These are phyloP conservation scores for Hordeum pubiflorum DNA, from an alignment of 202 grass and related monocot genomes.

Conservation along the genomic window DNA sequence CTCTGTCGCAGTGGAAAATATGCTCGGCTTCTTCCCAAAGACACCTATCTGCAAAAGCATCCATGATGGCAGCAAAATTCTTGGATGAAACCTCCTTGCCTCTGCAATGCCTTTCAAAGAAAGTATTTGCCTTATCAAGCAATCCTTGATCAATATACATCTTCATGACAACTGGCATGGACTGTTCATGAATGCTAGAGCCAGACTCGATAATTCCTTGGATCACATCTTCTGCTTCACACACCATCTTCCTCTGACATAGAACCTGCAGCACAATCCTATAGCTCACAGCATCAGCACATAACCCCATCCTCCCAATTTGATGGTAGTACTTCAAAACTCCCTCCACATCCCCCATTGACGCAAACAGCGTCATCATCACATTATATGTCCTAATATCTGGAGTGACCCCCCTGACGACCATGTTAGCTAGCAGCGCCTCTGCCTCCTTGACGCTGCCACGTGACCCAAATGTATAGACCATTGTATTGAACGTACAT, in stretches of 20 bases:
- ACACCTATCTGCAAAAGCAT: constrained; percentile 49
- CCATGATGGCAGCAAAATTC: constrained; percentile 53
- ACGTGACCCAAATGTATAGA: constrained; percentile 36
- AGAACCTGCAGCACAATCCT: constrained; percentile 53
- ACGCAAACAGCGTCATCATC: constrained; percentile 51
- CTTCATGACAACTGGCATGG: constrained; percentile 54
- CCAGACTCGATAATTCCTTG: constrained; percentile 29
- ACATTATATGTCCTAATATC: constrained; percentile 63
- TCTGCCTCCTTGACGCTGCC: constrained; percentile 34
- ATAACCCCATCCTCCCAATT: constrained; percentile 32
- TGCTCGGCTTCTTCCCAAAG: constrained; percentile 59
- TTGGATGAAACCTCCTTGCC: constrained; percentile 41
- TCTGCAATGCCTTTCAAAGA: constrained; percentile 55
- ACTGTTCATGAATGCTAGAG: constrained; percentile 37
- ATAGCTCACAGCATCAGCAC: constrained; percentile 49
- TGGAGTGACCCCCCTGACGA: constrained; percentile 33
- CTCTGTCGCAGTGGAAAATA: constrained; percentile 41
- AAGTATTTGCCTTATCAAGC: constrained; percentile 41
- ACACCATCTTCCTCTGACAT: constrained; percentile 44
- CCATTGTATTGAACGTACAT: constrained; percentile 57
- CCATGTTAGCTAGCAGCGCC: constrained; percentile 45
- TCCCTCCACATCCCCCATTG: constrained; percentile 28
- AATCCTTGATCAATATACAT: constrained; percentile 68
- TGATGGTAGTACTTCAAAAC: constrained; percentile 39
- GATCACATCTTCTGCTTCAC: constrained; percentile 40